Conservation (phyloP, 2,329 filamentous ascomycete genomes). For the Hypomyces perniciosus region DNA sequence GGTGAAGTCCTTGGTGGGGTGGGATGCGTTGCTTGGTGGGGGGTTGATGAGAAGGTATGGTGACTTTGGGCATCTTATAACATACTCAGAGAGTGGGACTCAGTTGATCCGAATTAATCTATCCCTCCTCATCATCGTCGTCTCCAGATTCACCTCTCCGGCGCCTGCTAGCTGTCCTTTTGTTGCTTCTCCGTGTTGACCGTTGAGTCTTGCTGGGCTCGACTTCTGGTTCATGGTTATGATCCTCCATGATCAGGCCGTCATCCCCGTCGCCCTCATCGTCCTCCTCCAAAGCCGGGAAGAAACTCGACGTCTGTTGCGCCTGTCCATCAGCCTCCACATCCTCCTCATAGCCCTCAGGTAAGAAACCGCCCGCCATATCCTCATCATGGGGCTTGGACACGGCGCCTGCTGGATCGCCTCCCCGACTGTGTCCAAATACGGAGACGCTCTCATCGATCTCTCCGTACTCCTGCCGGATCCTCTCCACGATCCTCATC, state of each 20-base stretch:
- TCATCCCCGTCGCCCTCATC: constrained; percentile 29
- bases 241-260: constrained; percentile 30
- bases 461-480: constrained; percentile 69
- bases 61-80: no score
- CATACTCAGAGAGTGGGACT: no score
- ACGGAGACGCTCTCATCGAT: constrained; percentile 47
- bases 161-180: no score
- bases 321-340: constrained; percentile 29
- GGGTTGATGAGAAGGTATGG: no score
- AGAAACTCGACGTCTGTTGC: constrained; percentile 40
- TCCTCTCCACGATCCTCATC: constrained; percentile 71
- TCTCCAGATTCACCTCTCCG: no score
- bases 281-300: constrained; percentile 40
- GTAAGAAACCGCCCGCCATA: constrained; percentile 56
- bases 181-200: no score
- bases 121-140: no score
- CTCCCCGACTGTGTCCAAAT: constrained; percentile 43
- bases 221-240: not conserved
- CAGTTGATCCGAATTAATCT: no score
- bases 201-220: no score
- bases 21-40: no score
- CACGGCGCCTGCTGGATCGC: constrained; percentile 12
- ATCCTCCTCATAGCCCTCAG: constrained; percentile 48
- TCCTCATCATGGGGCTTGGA: constrained; percentile 38
- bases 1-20: no score